A percentile compares a stretch with the other conserved stretches of the same genome.
Evolutionary conservation across 1,139 yeast genomes (phyloP).

Genomic region (Scheffersomyces insectosa): DNA sequence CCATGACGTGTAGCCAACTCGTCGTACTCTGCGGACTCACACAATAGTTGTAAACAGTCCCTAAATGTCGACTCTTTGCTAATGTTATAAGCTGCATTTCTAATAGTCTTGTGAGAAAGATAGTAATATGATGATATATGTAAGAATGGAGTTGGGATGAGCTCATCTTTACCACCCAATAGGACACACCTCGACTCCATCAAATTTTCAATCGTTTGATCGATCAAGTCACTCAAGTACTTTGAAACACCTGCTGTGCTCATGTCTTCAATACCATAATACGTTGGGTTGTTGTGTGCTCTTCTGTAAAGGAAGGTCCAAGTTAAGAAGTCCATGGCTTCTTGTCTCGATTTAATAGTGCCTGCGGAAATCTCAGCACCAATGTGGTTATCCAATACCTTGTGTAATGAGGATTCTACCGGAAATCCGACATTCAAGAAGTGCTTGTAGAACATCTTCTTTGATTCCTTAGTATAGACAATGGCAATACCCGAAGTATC

Average conservation of each 20-base stretch:
- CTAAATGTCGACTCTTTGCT: conserved; percentile 55
- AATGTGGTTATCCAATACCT: conserved; percentile 88
- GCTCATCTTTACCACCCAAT: conserved; percentile 47
- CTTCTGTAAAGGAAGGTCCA: conserved; percentile 95
- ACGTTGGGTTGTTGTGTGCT: conserved; percentile 94
- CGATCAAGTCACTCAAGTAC: conserved; percentile 74
- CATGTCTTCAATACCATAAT: conserved; percentile 81
- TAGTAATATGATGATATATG: conserved; percentile 89
- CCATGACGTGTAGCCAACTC: conserved; percentile 95
- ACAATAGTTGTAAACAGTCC: conserved; percentile 69
- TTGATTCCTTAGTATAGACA: conserved; percentile 89
- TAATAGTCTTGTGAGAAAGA: conserved; percentile 85
- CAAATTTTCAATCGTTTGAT: conserved; percentile 66
- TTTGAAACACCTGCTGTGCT: conserved; percentile 65
- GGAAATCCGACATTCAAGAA: conserved; percentile 96
- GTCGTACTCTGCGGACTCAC: conserved; percentile 86
- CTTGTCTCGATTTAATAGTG: conserved; percentile 76
- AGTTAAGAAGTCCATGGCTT: conserved; percentile 88
- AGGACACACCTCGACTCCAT: conserved; percentile 72
- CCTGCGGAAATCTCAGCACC: conserved; percentile 97
- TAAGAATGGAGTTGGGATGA: conserved; percentile 77
- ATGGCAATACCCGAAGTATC: conserved; percentile 96
- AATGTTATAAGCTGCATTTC: conserved; percentile 61
- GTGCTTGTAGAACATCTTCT: conserved; percentile 90
- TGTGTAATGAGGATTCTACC: conserved; percentile 92